Evolutionary conservation across 805 yeast genomes (phyloP).

Genomic region (Candida qinlingensis): DNA sequence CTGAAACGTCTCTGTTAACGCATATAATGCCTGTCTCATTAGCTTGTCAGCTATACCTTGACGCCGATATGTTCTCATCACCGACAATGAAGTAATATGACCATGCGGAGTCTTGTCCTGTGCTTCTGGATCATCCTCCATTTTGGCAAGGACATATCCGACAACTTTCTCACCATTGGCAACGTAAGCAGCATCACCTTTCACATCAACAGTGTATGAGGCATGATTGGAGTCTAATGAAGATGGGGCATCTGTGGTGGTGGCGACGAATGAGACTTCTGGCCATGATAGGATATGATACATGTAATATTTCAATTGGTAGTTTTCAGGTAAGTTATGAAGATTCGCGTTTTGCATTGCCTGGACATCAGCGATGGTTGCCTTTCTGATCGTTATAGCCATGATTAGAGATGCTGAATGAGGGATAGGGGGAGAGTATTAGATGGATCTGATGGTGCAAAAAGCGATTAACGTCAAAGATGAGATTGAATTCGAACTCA

Average conservation of each 20-base stretch:
- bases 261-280: slow-evolving; percentile 93
- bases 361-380: slow-evolving; percentile 79
- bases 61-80: slow-evolving; percentile 91
- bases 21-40: slow-evolving; percentile 79
- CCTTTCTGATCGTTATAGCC: slow-evolving; percentile 87
- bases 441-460: no score
- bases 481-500: no score
- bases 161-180: slow-evolving; percentile 73
- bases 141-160: slow-evolving; percentile 94
- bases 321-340: slow-evolving; percentile 91
- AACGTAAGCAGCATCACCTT: slow-evolving; percentile 62
- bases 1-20: slow-evolving; percentile 73
- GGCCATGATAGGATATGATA: slow-evolving; percentile 97
- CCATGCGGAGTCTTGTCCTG: slow-evolving; percentile 75
- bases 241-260: slow-evolving; percentile 51
- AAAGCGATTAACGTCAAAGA: no score
- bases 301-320: slow-evolving; percentile 85
- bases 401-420: slow-evolving; percentile 27
- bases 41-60: slow-evolving; percentile 91
- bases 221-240: slow-evolving; percentile 13
- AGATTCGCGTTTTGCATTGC: slow-evolving; percentile 95
- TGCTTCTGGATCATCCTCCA: slow-evolving; percentile 90
- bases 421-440: no score
- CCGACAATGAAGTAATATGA: slow-evolving; percentile 89
- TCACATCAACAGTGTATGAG: slow-evolving; percentile 22